These are phyloP conservation scores for Didymella glomerata DNA, from an alignment of 2,329 filamentous ascomycete genomes.

Conservation along the genomic window DNA sequence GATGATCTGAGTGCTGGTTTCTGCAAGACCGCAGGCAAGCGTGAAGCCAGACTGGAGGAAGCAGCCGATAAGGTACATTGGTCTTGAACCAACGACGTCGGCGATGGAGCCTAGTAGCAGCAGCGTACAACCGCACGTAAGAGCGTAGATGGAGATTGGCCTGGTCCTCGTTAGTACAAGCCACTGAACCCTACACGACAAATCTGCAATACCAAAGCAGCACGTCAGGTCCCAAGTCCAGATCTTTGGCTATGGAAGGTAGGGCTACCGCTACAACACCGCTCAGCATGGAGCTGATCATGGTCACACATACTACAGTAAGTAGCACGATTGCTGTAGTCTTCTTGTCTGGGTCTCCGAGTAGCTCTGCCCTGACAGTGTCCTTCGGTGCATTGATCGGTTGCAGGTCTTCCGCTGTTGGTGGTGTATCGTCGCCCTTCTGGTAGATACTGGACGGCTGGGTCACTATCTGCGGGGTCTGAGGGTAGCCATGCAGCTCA, in stretches of 20 bases:
- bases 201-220: constrained; percentile 37
- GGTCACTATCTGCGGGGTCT: constrained; percentile 23
- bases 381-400: constrained; percentile 25
- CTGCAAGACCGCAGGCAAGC: constrained; percentile 55
- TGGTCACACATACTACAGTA: constrained; percentile 39
- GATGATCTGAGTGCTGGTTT: constrained; percentile 54
- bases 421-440: constrained; percentile 23
- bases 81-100: constrained; percentile 59
- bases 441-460: constrained; percentile 23
- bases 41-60: constrained; percentile 57
- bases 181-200: background rate
- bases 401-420: constrained; percentile 22
- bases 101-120: constrained; percentile 61
- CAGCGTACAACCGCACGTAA: constrained; percentile 60
- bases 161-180: constrained; percentile 30
- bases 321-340: constrained; percentile 41
- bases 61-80: constrained; percentile 58
- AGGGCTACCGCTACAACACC: constrained; percentile 55
- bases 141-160: constrained; percentile 49
- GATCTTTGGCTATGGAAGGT: constrained; percentile 53
- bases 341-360: constrained; percentile 29
- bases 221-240: constrained; percentile 35
- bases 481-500: constrained; percentile 32
- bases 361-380: constrained; percentile 26
- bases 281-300: constrained; percentile 40